Evolutionary conservation across 1,284 basidiomycete genomes (phyloP).

Genomic region (Rhodotorula sp.): DNA sequence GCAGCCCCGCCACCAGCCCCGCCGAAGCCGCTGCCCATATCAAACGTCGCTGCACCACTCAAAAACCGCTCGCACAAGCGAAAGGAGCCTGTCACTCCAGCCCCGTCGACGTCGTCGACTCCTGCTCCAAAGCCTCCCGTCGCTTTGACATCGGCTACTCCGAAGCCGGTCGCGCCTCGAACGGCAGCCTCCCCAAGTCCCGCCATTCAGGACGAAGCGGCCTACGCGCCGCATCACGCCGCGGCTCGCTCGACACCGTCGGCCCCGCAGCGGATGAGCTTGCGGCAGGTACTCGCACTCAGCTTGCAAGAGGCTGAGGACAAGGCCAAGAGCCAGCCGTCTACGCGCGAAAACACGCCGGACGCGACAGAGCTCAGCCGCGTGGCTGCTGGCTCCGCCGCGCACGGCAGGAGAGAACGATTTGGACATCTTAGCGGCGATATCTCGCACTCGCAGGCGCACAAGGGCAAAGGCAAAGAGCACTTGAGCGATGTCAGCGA

Average conservation of each 20-base stretch:
- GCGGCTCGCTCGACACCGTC: neutral
- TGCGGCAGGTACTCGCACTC: slow-evolving; percentile 36
- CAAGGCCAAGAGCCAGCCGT: neutral
- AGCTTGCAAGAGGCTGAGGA: slow-evolving; percentile 27
- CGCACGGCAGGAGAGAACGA: neutral
- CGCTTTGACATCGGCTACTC: neutral
- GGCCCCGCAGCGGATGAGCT: slow-evolving; percentile 13
- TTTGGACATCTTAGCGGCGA: neutral
- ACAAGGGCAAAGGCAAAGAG: slow-evolving; percentile 5
- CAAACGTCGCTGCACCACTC: neutral
- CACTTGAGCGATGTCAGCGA: slow-evolving; percentile 21
- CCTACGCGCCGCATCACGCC: slow-evolving; percentile 5
- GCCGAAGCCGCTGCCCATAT: neutral
- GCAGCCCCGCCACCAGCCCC: neutral
- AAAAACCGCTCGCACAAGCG: neutral
- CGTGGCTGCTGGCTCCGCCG: neutral
- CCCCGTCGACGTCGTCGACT: neutral
- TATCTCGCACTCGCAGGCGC: neutral
- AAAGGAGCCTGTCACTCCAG: neutral
- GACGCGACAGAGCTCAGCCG: slow-evolving; percentile 12
- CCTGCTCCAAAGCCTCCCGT: neutral
- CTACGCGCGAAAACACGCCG: slow-evolving; percentile 5
- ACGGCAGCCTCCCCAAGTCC: neutral
- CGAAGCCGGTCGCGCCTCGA: neutral
- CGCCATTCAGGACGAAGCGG: neutral